Evolutionary conservation across 345 rosid species (phyloP).

Genomic region (Moricandia moricandioides): DNA sequence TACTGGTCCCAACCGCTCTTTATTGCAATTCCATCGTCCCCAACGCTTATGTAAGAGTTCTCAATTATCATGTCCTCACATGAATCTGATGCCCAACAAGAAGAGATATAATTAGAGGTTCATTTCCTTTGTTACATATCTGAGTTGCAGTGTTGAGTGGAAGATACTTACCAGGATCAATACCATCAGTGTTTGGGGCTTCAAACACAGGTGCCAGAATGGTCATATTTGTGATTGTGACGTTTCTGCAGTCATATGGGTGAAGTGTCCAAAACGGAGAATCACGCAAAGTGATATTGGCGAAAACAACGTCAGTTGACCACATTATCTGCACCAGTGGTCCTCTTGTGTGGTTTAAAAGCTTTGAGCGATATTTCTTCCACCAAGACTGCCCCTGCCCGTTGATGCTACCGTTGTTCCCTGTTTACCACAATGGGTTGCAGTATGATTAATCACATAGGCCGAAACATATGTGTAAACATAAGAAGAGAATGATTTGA

Average conservation of each 20-base stretch:
- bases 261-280: conserved; percentile 97
- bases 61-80: conserved; percentile 84
- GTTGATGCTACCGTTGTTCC: conserved; percentile 84
- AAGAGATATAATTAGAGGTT: neutral
- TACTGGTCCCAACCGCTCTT: conserved; percentile 98
- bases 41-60: conserved; percentile 85
- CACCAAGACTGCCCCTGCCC: conserved; percentile 94
- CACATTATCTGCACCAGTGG: conserved; percentile 89
- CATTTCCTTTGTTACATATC: too few species aligned
- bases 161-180: conserved; percentile 66
- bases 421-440: conserved; percentile 37
- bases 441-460: too few species aligned
- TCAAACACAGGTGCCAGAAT: conserved; percentile 69
- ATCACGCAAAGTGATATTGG: conserved; percentile 74
- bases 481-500: too few species aligned
- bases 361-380: conserved; percentile 87
- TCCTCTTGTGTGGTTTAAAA: conserved; percentile 85
- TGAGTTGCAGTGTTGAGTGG: too few species aligned
- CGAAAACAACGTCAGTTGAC: conserved; percentile 72
- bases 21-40: conserved; percentile 86
- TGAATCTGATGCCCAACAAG: conserved; percentile 54
- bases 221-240: conserved; percentile 66
- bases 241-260: conserved; percentile 90
- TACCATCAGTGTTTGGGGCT: conserved; percentile 95
- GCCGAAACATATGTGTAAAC: too few species aligned